Evolutionary conservation across 2,329 filamentous ascomycete species (phyloP).

Genomic region (Periglandula ipomoeae): DNA sequence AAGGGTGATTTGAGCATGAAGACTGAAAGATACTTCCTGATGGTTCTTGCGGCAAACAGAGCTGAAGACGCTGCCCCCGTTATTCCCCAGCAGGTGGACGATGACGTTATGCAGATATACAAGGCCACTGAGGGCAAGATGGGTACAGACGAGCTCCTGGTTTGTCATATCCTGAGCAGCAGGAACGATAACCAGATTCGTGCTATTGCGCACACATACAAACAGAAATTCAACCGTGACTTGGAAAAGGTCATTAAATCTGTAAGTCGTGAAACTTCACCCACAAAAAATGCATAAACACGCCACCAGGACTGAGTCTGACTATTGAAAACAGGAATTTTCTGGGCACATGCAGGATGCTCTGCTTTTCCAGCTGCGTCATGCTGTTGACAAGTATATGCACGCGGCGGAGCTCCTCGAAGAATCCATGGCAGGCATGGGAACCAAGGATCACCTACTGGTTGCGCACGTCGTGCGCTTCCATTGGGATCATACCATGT

Average conservation of each 20-base stretch:
- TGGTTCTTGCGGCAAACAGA: slow-evolving; percentile 65
- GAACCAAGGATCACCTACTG: slow-evolving; percentile 77
- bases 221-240: slow-evolving; percentile 58
- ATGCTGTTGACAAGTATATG: slow-evolving; percentile 72
- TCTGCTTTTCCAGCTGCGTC: slow-evolving; percentile 67
- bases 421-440: slow-evolving; percentile 74
- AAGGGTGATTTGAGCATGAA: slow-evolving; percentile 74
- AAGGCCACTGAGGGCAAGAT: slow-evolving; percentile 64
- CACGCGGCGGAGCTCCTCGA: slow-evolving; percentile 78
- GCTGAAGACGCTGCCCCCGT: slow-evolving; percentile 71
- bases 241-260: slow-evolving; percentile 67
- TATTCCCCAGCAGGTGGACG: slow-evolving; percentile 62
- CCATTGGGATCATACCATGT: slow-evolving; percentile 72
- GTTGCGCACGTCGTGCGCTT: slow-evolving; percentile 67
- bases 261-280: slow-evolving; percentile 28
- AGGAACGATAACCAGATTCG: slow-evolving; percentile 77
- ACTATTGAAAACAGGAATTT: slow-evolving; percentile 49
- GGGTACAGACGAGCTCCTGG: slow-evolving; percentile 64
- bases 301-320: neutral
- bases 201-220: slow-evolving; percentile 69
- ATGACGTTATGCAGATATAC: slow-evolving; percentile 69
- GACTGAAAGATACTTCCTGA: slow-evolving; percentile 76
- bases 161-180: slow-evolving; percentile 68
- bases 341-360: slow-evolving; percentile 88
- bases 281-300: neutral